Evolutionary conservation across 495 filamentous ascomycete species (phyloP), one percentile per base, ranked within the genome.

Genomic region (Talaromyces ruber): DNA sequence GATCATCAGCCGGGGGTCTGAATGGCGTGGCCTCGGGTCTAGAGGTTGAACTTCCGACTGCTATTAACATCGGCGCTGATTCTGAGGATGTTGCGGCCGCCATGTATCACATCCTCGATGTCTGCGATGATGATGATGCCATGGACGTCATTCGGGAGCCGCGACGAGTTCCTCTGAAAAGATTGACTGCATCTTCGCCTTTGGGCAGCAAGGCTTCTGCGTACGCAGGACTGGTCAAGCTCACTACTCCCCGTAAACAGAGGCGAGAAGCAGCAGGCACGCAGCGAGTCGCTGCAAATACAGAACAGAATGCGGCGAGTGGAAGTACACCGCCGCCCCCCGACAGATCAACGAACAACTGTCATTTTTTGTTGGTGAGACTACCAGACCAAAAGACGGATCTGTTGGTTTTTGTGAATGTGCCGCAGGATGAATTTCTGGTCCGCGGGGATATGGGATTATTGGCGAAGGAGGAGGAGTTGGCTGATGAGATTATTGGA

Each of bases 331-430:
- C 21, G 9, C 59, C 67, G 63, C 12, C 62, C 55, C 6, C 64
- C 32, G 11, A 58, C 54, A 66, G 58, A 29, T 71, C 67, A 3
- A 71, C 58, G 61, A 43, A 71, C 51, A 71, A 64, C 2, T 72
- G 73, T 39, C 70, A 73, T 61, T 78, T 73, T 64, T 58, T 81
- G 47, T 75, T 97, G 54, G 77, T 97, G 29, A 76, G 94, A 29
- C 77, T 98, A 26, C 82, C 82, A 73, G 76, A 83, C 64, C 81
- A 95, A 72, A 76, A 75, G 64, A 93, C 94, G 14, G 94, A 98
- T 76, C 69, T 98, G n/a, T 70, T 96, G 26, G 84, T 96, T 61
- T 90, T 90, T 29, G 82, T 96, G 70, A 98, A 98, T 76, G 88
- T 96, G 32, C 94, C 93, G 26, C 87, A 92, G 71, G 82, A 85